A percentile compares a stretch with the other conserved stretches of the same genome.
Evolutionary conservation across 345 rosid species (phyloP).

Genomic region (Camelina hispida): DNA sequence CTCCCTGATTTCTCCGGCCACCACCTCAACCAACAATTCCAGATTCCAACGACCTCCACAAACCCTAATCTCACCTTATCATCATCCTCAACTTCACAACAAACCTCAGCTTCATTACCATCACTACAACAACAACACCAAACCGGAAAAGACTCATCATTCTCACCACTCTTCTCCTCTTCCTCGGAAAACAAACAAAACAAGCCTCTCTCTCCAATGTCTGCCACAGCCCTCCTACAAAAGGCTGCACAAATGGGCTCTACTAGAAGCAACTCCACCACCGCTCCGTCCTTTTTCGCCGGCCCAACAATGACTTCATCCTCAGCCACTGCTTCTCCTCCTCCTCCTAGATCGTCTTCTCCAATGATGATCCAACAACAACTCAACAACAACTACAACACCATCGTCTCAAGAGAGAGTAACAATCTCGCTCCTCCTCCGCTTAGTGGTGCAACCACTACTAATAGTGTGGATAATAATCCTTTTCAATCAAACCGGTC

Average conservation of each 20-base stretch:
- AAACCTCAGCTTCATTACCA: constrained; percentile 31
- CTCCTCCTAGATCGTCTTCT: constrained; percentile 39
- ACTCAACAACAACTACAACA: constrained; percentile 42
- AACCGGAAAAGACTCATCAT: constrained; percentile 41
- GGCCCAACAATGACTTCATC: constrained; percentile 52
- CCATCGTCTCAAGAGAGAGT: constrained; percentile 35
- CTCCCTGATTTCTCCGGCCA: constrained; percentile 51
- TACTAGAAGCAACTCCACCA: constrained; percentile 63
- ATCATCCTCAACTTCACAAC: constrained; percentile 48
- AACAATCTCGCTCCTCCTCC: constrained; percentile 42
- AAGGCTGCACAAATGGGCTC: constrained; percentile 98
- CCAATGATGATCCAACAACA: constrained; percentile 44
- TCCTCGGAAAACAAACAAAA: constrained; percentile 52
- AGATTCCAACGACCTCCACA: constrained; percentile 43
- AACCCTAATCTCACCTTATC: constrained; percentile 58
- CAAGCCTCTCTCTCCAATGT: constrained; percentile 63
- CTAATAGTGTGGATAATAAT: constrained; percentile 32
- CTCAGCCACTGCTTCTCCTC: constrained; percentile 52
- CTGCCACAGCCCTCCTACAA: constrained; percentile 90
- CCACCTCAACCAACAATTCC: constrained; percentile 45
- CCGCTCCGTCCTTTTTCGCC: constrained; percentile 52
- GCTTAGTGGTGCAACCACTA: constrained; percentile 31
- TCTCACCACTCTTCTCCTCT: constrained; percentile 43
- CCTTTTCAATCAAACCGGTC: constrained; percentile 32
- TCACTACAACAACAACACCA: constrained; percentile 41